Base-by-base conservation (phyloP, 140 eudicot species). In the Ambrosia hybrid region DNA sequence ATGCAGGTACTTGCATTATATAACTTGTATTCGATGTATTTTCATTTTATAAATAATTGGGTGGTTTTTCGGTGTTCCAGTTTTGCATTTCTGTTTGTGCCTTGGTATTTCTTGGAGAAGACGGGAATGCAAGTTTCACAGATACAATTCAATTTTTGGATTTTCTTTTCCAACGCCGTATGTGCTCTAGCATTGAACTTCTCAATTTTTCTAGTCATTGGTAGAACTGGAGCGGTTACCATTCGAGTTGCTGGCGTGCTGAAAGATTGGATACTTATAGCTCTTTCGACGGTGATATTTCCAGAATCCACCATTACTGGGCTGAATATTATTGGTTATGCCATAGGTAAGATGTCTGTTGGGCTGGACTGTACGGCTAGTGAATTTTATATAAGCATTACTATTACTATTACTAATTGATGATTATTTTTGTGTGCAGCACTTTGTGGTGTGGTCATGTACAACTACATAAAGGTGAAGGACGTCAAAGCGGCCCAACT, bases 161-260 rank as follows among this genome's bases (percentile, higher is more conserved):
- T 88, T 76, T 94, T 94, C 82, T 88, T 94, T 85, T 90, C 99
- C 9, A 94, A 94, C 55, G 97, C 97, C 1, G 59, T 90, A 8
- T 84, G 94, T 68, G 97, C 99, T 49, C 68, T 94, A 71, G 94
- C 94, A 34, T 84, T 94, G 80, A 94, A 94, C 70, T 81, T 94
- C 81, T 90, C 99, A 4, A 94, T 94, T 56, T 90, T 94, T 82
- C 78, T 90, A 76, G 97, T 88, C 37, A 94, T 90, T 74, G 99
- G 96, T 76, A 86, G 99, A 88, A 94, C 99, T 43, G 89, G 99
- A 71, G 97, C 99, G 0, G 96, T 94, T 51, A 94, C 99, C 64
- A 79, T 94, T 70, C 91, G 97, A 36, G 99, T 94, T 70, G 99
- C 99, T 71, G 99, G 99, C 21, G 99, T 94, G 69, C 71, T 94